Conservation (phyloP, 164 flowering plant species). For the Piper longum region DNA sequence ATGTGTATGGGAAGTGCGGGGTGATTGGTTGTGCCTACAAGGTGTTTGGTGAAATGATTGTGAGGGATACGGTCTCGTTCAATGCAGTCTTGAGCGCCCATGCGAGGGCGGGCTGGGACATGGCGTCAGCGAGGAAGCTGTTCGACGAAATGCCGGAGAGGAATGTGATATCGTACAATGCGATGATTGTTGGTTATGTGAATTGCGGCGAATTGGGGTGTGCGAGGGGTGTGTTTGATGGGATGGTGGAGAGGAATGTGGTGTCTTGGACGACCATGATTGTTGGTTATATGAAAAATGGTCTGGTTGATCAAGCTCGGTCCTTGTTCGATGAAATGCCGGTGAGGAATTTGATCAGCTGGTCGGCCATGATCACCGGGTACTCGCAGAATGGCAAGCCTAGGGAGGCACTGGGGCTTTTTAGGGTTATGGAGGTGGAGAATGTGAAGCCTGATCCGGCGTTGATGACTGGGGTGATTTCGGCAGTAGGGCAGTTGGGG, state of each 20-base stretch:
- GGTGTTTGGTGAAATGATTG: not conserved
- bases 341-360: constrained; percentile 17
- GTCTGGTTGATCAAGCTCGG: constrained; percentile 6
- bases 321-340: constrained; percentile 10
- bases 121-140: constrained; percentile 3
- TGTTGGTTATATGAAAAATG: constrained; percentile 10
- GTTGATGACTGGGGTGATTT: constrained; percentile 21
- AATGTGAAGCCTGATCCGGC: constrained; percentile 20
- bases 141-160: constrained; percentile 6
- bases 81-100: not conserved
- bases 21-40: not conserved
- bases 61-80: not conserved
- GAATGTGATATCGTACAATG: constrained; percentile 7
- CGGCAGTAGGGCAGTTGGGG: constrained; percentile 21
- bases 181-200: constrained; percentile 8
- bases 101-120: not conserved
- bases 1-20: constrained; percentile 6
- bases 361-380: constrained; percentile 30
- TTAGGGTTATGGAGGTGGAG: constrained; percentile 11
- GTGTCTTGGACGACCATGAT: constrained; percentile 12
- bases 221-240: constrained; percentile 9
- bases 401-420: constrained; percentile 17
- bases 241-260: constrained; percentile 12
- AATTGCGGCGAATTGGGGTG: constrained; percentile 4
- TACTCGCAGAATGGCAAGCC: constrained; percentile 24